These are phyloP conservation scores for Malania oleifera DNA, from an alignment of 164 flowering plant species.

Conservation along the genomic window DNA sequence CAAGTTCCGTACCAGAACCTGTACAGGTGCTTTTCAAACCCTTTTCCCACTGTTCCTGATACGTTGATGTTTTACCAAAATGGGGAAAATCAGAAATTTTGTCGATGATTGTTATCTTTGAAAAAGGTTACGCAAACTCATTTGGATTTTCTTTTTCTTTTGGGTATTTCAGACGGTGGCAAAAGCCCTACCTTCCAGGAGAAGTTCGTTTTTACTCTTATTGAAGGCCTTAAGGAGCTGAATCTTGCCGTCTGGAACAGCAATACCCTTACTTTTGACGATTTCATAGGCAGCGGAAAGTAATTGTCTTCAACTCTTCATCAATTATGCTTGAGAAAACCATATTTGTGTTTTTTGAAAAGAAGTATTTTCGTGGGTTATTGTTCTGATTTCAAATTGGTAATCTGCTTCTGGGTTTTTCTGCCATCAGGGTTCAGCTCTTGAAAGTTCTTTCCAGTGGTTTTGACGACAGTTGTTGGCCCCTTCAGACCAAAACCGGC, in stretches of 20 bases:
- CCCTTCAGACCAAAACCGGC: slow-evolving; percentile 62
- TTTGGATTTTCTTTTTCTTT: not conserved
- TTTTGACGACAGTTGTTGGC: slow-evolving; percentile 70
- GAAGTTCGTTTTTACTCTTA: slow-evolving; percentile 60
- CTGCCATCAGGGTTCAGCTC: slow-evolving; percentile 55
- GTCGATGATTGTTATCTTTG: not conserved
- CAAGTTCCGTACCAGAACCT: slow-evolving; percentile 72
- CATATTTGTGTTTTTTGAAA: not conserved
- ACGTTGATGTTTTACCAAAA: no score
- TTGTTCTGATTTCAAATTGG: slow-evolving; percentile 5
- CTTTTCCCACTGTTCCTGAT: no score
- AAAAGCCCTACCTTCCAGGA: slow-evolving; percentile 82
- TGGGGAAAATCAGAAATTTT: no score
- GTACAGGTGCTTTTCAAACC: slow-evolving; percentile 71
- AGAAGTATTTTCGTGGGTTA: not conserved
- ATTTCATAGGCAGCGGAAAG: slow-evolving; percentile 85
- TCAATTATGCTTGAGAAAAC: not conserved
- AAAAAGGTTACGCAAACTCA: not conserved
- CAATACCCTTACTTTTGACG: slow-evolving; percentile 67
- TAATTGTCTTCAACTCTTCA: slow-evolving; percentile 16
- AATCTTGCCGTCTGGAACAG: slow-evolving; percentile 77
- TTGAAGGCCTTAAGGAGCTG: slow-evolving; percentile 74
- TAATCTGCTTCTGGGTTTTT: slow-evolving; percentile 7
- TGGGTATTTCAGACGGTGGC: slow-evolving; percentile 57
- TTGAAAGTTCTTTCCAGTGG: slow-evolving; percentile 75